Evolutionary conservation across 176 grass and related monocot species (phyloP).

Genomic region (Dendrocalamus sinicus): DNA sequence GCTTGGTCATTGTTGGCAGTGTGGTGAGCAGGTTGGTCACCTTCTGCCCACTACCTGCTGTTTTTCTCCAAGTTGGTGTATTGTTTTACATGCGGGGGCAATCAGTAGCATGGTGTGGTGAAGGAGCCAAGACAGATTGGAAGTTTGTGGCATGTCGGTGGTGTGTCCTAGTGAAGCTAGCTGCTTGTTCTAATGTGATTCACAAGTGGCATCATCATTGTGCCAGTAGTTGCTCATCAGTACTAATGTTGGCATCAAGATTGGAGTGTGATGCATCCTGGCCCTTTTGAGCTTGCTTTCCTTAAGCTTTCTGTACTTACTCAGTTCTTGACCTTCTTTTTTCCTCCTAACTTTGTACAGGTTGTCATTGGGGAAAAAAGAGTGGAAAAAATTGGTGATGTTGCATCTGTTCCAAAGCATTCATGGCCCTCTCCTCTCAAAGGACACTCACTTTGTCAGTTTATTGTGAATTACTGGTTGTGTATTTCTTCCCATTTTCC

Average conservation of each 20-base stretch:
- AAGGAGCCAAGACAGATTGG: constrained; percentile 20
- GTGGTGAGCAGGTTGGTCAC: constrained; percentile 28
- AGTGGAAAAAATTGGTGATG: not conserved
- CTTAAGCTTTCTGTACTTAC: not conserved
- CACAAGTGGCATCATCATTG: constrained; percentile 16
- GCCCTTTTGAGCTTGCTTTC: constrained; percentile 29
- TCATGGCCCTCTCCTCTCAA: not conserved
- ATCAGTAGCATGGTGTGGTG: constrained; percentile 25
- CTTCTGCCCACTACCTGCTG: constrained; percentile 42
- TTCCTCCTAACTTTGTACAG: not conserved
- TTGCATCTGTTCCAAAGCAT: constrained; percentile 19
- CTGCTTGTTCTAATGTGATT: constrained; percentile 25
- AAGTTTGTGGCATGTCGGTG: constrained; percentile 42
- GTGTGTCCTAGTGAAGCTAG: not conserved
- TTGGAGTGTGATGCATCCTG: constrained; percentile 14
- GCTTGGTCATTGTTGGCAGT: constrained; percentile 38
- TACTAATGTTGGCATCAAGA: constrained; percentile 37
- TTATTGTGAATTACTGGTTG: not conserved
- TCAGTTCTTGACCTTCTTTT: not conserved
- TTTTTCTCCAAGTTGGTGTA: constrained; percentile 31
- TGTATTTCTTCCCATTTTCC: not conserved
- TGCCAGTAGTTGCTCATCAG: constrained; percentile 2
- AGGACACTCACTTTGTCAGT: not conserved
- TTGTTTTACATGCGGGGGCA: constrained; percentile 30
- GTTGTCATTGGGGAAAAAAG: not conserved